A percentile compares a stretch with the other conserved stretches of the same genome.
Evolutionary conservation across 768 basidiomycete genomes (phyloP).

Genomic region (Serendipita sp.): DNA sequence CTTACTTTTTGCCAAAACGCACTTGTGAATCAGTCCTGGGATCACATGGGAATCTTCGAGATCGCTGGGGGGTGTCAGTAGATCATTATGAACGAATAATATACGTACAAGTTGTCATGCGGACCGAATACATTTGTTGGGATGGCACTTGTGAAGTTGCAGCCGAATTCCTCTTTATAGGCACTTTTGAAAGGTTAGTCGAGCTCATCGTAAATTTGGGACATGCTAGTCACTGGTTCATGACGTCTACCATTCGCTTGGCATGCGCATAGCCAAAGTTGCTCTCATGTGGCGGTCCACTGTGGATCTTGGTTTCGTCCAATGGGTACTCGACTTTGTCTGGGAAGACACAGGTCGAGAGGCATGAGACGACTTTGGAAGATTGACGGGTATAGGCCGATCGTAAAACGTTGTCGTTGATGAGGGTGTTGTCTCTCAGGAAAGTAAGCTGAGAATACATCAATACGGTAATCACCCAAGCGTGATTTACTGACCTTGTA

Average conservation of each 20-base stretch:
- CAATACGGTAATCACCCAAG: background rate
- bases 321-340: constrained; percentile 89
- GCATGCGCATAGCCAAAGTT: constrained; percentile 97
- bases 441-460: constrained; percentile 49
- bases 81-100: background rate
- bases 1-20: constrained; percentile 77
- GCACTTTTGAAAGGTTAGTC: constrained; percentile 41
- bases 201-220: background rate
- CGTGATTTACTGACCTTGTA: constrained; percentile 42
- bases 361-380: constrained; percentile 78
- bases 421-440: constrained; percentile 83
- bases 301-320: constrained; percentile 83
- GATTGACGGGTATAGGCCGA: constrained; percentile 45
- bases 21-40: constrained; percentile 85
- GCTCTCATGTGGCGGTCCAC: constrained; percentile 79
- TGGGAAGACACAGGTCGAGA: constrained; percentile 95
- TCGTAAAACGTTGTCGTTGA: constrained; percentile 88
- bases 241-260: constrained; percentile 88
- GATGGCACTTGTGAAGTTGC: constrained; percentile 91
- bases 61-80: constrained; percentile 32
- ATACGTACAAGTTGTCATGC: constrained; percentile 71
- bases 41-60: constrained; percentile 88
- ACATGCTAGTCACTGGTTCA: constrained; percentile 56
- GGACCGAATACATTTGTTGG: constrained; percentile 97
- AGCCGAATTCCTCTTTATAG: constrained; percentile 89